Conservation (phyloP, 306 rosid species). For the Ormosia semicastrata region DNA sequence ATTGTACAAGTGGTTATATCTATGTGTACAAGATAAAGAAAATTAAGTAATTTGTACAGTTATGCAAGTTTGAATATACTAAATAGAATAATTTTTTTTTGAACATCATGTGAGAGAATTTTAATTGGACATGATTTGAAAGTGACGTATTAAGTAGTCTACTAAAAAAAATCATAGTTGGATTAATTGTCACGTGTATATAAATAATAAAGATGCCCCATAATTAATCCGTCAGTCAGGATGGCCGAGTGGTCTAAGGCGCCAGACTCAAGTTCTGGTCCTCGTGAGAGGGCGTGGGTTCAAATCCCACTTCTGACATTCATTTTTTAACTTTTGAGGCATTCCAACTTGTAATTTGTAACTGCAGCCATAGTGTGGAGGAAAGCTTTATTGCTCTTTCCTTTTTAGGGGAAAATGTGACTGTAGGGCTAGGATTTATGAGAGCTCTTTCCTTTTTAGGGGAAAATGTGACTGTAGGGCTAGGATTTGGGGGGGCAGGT, state of each 20-base stretch:
- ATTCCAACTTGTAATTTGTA: too few relatives aligned
- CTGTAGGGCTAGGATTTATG: not conserved
- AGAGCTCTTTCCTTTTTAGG: too few relatives aligned
- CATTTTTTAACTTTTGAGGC: too few relatives aligned
- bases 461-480: not conserved
- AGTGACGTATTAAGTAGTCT: not conserved
- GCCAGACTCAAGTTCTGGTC: constrained; percentile 50
- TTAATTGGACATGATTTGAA: not conserved
- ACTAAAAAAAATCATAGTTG: too few relatives aligned
- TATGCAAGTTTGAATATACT: not conserved
- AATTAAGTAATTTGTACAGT: too few relatives aligned
- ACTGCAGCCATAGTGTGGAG: too few relatives aligned
- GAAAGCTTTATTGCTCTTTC: too few relatives aligned
- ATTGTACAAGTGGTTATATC: not conserved
- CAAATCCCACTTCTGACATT: constrained; percentile 45
- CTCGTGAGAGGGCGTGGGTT: constrained; percentile 46
- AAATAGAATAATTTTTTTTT: not conserved
- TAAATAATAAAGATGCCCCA: too few relatives aligned
- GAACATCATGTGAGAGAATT: not conserved
- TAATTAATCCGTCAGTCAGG: constrained; percentile 37
- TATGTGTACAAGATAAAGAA: not conserved
- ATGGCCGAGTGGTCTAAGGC: constrained; percentile 54
- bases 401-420: too few relatives aligned
- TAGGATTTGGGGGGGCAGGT: not conserved
- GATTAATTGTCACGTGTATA: too few relatives aligned